These are phyloP conservation scores for Venturia effusa DNA, from an alignment of 2,329 filamentous ascomycete species.

Conservation along the genomic window DNA sequence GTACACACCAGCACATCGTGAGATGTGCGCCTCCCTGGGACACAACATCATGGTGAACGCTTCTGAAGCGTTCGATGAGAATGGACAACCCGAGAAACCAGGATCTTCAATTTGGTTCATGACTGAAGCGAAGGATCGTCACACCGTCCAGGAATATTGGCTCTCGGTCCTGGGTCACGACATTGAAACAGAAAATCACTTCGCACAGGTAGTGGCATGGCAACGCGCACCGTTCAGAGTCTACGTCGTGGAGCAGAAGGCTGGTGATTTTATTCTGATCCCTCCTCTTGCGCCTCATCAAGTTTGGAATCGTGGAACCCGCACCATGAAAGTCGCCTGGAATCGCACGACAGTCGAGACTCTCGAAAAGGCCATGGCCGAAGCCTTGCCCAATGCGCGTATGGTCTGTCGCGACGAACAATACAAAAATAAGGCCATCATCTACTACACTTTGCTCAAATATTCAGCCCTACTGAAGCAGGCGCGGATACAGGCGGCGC, in stretches of 20 bases:
- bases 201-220: constrained; percentile 92
- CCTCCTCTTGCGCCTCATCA: constrained; percentile 91
- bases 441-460: constrained; percentile 76
- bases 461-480: constrained; percentile 54
- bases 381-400: constrained; percentile 78
- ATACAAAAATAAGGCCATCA: constrained; percentile 96
- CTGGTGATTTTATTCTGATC: constrained; percentile 86
- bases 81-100: constrained; percentile 60
- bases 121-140: constrained; percentile 89
- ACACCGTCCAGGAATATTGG: constrained; percentile 87
- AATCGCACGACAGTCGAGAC: constrained; percentile 92
- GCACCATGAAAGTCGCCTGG: constrained; percentile 97
- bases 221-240: constrained; percentile 88
- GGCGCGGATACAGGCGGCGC: constrained; percentile 45
- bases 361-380: constrained; percentile 70
- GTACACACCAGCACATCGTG: constrained; percentile 86
- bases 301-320: constrained; percentile 93
- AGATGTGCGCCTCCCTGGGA: constrained; percentile 94
- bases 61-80: constrained; percentile 51
- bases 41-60: constrained; percentile 98
- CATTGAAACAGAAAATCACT: constrained; percentile 93
- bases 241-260: constrained; percentile 81
- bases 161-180: constrained; percentile 88
- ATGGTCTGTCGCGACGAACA: constrained; percentile 95
- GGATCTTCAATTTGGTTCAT: constrained; percentile 98